Base-by-base conservation (phyloP, 495 filamentous ascomycete species). In the Astrothelium macrocarpum region DNA sequence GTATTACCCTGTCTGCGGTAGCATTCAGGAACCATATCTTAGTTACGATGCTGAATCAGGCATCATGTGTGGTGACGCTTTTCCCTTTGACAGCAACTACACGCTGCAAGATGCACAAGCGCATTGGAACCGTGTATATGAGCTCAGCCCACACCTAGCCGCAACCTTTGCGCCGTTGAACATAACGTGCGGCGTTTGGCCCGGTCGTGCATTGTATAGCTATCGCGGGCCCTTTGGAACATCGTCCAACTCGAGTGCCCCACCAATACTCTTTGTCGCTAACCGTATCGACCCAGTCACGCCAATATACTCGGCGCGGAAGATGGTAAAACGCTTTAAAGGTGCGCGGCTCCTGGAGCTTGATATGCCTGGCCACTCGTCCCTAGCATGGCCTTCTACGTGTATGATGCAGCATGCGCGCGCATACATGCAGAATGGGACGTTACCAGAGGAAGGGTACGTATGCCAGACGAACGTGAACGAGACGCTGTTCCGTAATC, bases 191-290 rank as follows among this genome's bases (percentile, higher is more conserved):
- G 36, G 10, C 36, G 36, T 16, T 12, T 85, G 87, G 79, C 76
- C 77, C 2, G 67, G 83, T 1, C 77, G 78, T 29, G 78, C 85
- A 0, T 82, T 82, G 61, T 86, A 86, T 76, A 75, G 79, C n/a
- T 81, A 82, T 61, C 61, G 67, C 59, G 78, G 77, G 0, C 76
- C 77, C 0, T 78, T 81, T 42, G 67, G 62, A 2, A 10, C 36
- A 16, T 42, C 36, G 0, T 75, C 68, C 7, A 78, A 80, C 25
- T 83, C 81, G 1, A 74, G 65, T 10, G 70, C 75, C 58, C 81
- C 81, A 5, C 36, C 36, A 10, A 75, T 85, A 11, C 70, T 86
- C 20, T 81, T 79, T 42, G 64, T 85, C 2, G 76, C 73, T 29
- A 85, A 83, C 31, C 74, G 74, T 10, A 78, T 75, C 2, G 83